These are phyloP conservation scores for Alternaria arbusti DNA, from an alignment of 2,329 filamentous ascomycete genomes.

Conservation along the genomic window DNA sequence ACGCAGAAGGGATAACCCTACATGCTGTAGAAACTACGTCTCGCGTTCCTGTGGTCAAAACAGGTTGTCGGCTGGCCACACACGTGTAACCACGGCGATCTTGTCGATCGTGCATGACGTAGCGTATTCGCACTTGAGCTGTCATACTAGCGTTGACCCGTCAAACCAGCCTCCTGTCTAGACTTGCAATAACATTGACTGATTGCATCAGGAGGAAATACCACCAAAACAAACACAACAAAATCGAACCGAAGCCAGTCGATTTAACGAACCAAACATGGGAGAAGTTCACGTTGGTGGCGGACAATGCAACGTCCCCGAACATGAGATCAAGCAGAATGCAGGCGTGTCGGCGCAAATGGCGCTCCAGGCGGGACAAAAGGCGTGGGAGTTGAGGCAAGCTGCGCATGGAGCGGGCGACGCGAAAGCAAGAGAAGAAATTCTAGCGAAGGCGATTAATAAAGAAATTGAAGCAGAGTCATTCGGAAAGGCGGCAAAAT, in stretches of 20 bases:
- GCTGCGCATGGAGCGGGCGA: slow-evolving; percentile 50
- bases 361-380: slow-evolving; percentile 47
- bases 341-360: slow-evolving; percentile 46
- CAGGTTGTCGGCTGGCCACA: slow-evolving; percentile 10
- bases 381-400: slow-evolving; percentile 49
- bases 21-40: neutral
- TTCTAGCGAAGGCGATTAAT: slow-evolving; percentile 49
- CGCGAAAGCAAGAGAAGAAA: slow-evolving; percentile 47
- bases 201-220: neutral
- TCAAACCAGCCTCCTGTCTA: slow-evolving; percentile 1
- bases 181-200: neutral
- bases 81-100: neutral
- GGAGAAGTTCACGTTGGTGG: slow-evolving; percentile 10
- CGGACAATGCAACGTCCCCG: slow-evolving; percentile 31
- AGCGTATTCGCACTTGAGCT: slow-evolving; percentile 1
- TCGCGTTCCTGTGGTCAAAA: neutral
- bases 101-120: slow-evolving; percentile 10
- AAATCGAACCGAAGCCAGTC: slow-evolving; percentile 6
- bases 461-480: slow-evolving; percentile 52
- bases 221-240: slow-evolving; percentile 13
- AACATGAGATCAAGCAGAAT: slow-evolving; percentile 49
- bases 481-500: slow-evolving; percentile 51
- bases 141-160: neutral
- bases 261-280: slow-evolving; percentile 14
- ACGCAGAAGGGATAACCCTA: slow-evolving; percentile 1